These are phyloP conservation scores for Crithidia thermophila DNA, from an alignment of 208 protist genomes.

Conservation along the genomic window DNA sequence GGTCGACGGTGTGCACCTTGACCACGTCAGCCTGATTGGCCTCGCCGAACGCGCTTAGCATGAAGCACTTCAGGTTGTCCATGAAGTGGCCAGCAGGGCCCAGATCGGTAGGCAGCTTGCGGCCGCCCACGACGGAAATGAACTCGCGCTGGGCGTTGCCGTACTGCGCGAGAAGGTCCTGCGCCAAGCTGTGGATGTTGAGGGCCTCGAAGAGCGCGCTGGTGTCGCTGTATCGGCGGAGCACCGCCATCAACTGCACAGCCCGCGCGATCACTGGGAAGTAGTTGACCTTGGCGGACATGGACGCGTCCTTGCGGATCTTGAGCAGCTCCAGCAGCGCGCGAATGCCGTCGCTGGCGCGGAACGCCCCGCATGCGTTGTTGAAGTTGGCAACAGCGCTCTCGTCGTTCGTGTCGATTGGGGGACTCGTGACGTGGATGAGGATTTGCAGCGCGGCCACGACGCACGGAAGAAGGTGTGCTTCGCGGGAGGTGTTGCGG, in stretches of 20 bases:
- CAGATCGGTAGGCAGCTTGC: constrained; percentile 66
- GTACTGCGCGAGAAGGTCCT: constrained; percentile 72
- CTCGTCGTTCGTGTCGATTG: constrained; percentile 68
- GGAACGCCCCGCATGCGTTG: constrained; percentile 66
- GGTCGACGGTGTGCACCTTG: constrained; percentile 42
- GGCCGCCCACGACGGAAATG: constrained; percentile 66
- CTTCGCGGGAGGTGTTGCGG: constrained; percentile 65
- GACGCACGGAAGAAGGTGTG: constrained; percentile 73
- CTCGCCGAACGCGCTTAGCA: constrained; percentile 48
- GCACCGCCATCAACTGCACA: constrained; percentile 77
- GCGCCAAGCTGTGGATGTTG: constrained; percentile 64
- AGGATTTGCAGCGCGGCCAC: constrained; percentile 77
- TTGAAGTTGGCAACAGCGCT: constrained; percentile 67
- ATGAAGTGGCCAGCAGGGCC: constrained; percentile 81
- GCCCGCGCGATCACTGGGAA: constrained; percentile 86
- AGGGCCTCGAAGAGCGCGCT: constrained; percentile 78
- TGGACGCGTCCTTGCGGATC: constrained; percentile 61
- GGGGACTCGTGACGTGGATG: constrained; percentile 70
- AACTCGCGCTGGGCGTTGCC: constrained; percentile 80
- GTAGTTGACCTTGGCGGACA: constrained; percentile 77
- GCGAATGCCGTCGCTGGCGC: constrained; percentile 75
- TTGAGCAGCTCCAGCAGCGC: constrained; percentile 78
- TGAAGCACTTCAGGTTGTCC: constrained; percentile 80
- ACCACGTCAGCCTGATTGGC: constrained; percentile 44
- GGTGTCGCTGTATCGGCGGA: constrained; percentile 79